These are phyloP conservation scores for Chamaenerion angustifolium DNA, from an alignment of 345 rosid species.

Conservation along the genomic window DNA sequence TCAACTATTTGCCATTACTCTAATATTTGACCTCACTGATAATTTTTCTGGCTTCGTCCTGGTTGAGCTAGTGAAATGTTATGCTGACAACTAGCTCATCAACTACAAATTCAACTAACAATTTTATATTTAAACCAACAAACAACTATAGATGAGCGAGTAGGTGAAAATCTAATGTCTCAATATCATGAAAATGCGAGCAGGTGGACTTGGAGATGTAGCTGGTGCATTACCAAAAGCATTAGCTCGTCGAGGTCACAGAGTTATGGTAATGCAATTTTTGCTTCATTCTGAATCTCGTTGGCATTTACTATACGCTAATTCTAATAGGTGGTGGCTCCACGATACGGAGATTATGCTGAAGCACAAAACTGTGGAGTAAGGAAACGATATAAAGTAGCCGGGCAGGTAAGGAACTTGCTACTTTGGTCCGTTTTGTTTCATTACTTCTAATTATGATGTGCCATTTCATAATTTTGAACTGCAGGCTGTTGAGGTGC, in stretches of 20 bases:
- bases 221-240: constrained; percentile 98
- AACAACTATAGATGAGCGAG: too few relatives aligned
- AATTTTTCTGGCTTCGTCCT: too few relatives aligned
- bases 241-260: constrained; percentile 89
- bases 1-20: too few relatives aligned
- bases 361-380: constrained; percentile 53
- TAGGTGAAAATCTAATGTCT: too few relatives aligned
- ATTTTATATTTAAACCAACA: too few relatives aligned
- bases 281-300: background rate
- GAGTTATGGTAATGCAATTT: constrained; percentile 64
- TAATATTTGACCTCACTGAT: too few relatives aligned
- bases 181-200: background rate
- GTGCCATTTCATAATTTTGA: too few relatives aligned
- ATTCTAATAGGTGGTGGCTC: constrained; percentile 60
- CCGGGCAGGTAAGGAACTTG: constrained; percentile 45
- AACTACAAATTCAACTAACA: too few relatives aligned
- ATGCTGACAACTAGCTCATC: too few relatives aligned
- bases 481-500: constrained; percentile 73
- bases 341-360: constrained; percentile 64
- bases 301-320: background rate
- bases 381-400: constrained; percentile 62
- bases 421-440: too few relatives aligned
- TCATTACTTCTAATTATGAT: too few relatives aligned
- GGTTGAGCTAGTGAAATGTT: too few relatives aligned
- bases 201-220: constrained; percentile 99